A percentile compares a stretch with the other conserved stretches of the same genome.
Conservation (phyloP, 208 protist genomes). For the Naegleria gruberi region DNA sequence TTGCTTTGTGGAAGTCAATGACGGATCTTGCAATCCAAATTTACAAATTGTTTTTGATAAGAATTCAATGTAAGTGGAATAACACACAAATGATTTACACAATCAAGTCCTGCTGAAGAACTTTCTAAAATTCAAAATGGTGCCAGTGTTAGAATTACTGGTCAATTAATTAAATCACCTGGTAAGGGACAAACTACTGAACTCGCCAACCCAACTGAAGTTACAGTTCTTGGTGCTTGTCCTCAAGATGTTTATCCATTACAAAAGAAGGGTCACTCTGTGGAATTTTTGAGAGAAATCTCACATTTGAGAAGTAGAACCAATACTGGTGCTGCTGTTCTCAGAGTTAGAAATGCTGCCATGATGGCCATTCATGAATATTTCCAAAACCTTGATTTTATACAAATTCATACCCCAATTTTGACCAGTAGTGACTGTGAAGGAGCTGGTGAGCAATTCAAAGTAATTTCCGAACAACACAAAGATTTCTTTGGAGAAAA, state of each 20-base stretch:
- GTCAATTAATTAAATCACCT: background rate
- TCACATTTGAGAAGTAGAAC: conserved; percentile 60
- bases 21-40: background rate
- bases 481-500: conserved; percentile 86
- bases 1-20: conserved; percentile 9
- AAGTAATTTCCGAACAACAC: conserved; percentile 28
- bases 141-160: background rate
- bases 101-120: background rate
- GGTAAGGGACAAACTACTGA: background rate
- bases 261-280: conserved; percentile 57
- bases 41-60: conserved; percentile 4
- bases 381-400: conserved; percentile 49
- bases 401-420: conserved; percentile 61
- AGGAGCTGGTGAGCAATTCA: conserved; percentile 72
- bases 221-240: conserved; percentile 39
- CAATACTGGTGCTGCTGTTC: conserved; percentile 48
- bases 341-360: conserved; percentile 48
- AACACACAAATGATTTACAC: background rate
- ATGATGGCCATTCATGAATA: conserved; percentile 45
- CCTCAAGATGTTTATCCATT: conserved; percentile 49
- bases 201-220: background rate
- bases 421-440: conserved; percentile 73
- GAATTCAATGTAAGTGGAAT: background rate
- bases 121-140: background rate
- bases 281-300: conserved; percentile 64